Evolutionary conservation across 805 yeast genomes (phyloP), one percentile per base, ranked within the genome.

Genomic region (Kurtzmaniella cleridarum): DNA sequence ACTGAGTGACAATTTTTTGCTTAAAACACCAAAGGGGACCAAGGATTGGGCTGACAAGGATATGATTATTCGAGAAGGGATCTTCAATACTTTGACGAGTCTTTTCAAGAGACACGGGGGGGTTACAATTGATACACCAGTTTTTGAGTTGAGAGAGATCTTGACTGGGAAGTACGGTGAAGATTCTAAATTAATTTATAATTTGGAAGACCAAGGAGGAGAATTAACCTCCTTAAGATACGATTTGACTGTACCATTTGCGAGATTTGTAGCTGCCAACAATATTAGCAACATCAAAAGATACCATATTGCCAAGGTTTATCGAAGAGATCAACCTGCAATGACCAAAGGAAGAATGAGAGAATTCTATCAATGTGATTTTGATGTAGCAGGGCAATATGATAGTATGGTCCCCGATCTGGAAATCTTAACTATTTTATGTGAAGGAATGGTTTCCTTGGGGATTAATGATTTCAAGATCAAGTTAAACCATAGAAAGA

Each of bases 311-410:
- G 98, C 99, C 51, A 93, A 93, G 63, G 99, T 93, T 39, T 93
- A 93, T 68, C 81, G 99, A 71, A 84, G 99, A 67, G 99, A 93
- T 61, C 99, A 93, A 66, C 99, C 99, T 4, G 99, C 99, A 7
- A 93, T 93, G 98, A 91, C 98, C 37, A 93, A 93, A 66, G 99
- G 99, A 45, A 79, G 99, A 66, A 93, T 93, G 98, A 85, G 99
- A 76, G 99, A 93, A 66, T 93, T 93, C 57, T 93, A 93, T 64
- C 99, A 93, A 69, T 93, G 99, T 72, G 99, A 93, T 69, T 86
- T 93, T 54, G 99, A 93, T 63, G 73, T 93, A 55, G 99, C 99
- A 16, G 99, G 99, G 38, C 64, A 62, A 41, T 91, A 84, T 60
- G 98, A 93, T 55, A 55, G 81, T 23, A 93, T 93, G 98, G 93